Base-by-base conservation (phyloP, 148 eudicot species). In the Camellia sinensis region DNA sequence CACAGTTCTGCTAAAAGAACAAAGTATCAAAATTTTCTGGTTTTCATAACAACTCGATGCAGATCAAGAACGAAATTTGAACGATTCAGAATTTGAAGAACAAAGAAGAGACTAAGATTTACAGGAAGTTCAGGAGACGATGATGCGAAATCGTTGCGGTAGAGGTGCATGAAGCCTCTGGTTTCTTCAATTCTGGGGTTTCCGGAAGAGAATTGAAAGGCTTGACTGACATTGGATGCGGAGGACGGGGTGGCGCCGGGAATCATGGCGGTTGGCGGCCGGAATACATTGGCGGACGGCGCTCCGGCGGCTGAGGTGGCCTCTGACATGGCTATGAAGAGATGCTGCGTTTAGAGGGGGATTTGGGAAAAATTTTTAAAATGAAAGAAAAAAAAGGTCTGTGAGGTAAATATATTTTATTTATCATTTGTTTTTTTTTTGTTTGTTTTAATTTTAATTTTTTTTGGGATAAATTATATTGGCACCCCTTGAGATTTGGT, bases 171-270 rank as follows among this genome's bases (percentile, higher is more conserved):
- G 75, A 91, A 84, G 54, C 98, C 96, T 43, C 91, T 87, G 74
- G 90, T 90, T 81, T 95, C 93, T 88, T 95, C 98, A 71, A 95
- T 91, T 78, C 91, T 91, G 84, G 97, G 98, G 93, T 95, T 95
- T 73, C 98, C 97, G n/a, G 97, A 95, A 5, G 97, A 88, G 81
- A 95, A 95, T 29, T 89, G 80, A 43, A 93, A 82, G 50, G 90
- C 75, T 66, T 85, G 92, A 43, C 89, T 85, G 57, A 65, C 21
- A 50, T 61, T 53, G 6, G 89, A 84, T 5, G 71, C 21, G 3
- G 86, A 76, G 37, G 86, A 67, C 6, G 5, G 0, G 74, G 12
- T 13, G 78, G 46, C 71, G 37, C 1, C 37, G 37, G 37, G 37
- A 29, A 29, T 29, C 37, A 29, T 13, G 78, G 46, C 71, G 0